Evolutionary conservation across 2,329 filamentous ascomycete genomes (phyloP).

Genomic region (Talaromyces sp.): DNA sequence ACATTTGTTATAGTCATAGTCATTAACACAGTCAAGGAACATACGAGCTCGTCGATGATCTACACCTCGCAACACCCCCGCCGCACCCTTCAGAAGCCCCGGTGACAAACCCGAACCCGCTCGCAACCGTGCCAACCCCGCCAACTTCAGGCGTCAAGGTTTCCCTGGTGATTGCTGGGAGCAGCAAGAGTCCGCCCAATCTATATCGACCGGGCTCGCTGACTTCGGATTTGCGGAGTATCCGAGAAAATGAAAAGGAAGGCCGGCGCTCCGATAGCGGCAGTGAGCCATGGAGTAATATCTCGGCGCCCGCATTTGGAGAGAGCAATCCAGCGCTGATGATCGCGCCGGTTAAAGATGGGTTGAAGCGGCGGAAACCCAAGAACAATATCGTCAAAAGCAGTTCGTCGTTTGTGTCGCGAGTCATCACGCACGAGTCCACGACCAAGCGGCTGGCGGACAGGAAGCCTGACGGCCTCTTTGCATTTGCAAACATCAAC

Average conservation of each 20-base stretch:
- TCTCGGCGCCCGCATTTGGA: constrained; percentile 64
- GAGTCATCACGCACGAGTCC: constrained; percentile 84
- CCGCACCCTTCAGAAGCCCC: constrained; percentile 93
- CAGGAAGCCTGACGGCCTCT: constrained; percentile 69
- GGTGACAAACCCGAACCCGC: constrained; percentile 78
- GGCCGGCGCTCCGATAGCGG: constrained; percentile 56
- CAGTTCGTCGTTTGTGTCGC: constrained; percentile 96
- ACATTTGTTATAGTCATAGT: too few species aligned
- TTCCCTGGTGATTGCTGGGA: constrained; percentile 67
- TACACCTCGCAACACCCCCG: constrained; percentile 87
- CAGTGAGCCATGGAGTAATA: constrained; percentile 43
- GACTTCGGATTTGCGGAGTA: constrained; percentile 38
- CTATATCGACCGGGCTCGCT: constrained; percentile 50
- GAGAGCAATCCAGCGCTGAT: constrained; percentile 74
- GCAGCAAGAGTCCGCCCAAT: constrained; percentile 42
- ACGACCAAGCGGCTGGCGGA: constrained; percentile 74
- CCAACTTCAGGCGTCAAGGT: constrained; percentile 79
- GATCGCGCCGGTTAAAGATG: constrained; percentile 58
- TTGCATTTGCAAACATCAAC: constrained; percentile 93
- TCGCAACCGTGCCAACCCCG: constrained; percentile 78
- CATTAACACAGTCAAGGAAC: constrained; percentile 57
- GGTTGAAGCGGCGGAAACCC: constrained; percentile 75
- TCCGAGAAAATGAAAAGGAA: constrained; percentile 59
- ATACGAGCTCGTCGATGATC: constrained; percentile 83
- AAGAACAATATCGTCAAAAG: constrained; percentile 99